These are phyloP conservation scores for Medakamo hakoo DNA, from an alignment of 139 green algal genomes.

Conservation along the genomic window DNA sequence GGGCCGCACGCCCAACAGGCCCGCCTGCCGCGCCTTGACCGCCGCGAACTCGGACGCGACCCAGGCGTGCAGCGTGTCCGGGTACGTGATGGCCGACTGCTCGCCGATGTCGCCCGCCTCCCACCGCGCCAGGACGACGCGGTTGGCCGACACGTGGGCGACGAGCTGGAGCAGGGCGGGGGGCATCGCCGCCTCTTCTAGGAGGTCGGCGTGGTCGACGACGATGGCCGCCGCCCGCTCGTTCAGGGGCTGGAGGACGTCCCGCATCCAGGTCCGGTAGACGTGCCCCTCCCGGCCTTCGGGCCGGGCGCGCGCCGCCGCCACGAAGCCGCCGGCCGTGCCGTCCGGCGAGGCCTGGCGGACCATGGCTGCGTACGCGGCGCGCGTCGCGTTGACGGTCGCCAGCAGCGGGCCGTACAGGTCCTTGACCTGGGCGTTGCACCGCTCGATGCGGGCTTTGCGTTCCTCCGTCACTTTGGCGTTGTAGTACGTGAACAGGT, in stretches of 20 bases:
- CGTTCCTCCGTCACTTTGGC: slow-evolving; percentile 56
- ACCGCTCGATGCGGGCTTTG: slow-evolving; percentile 64
- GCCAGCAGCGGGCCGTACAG: slow-evolving; percentile 74
- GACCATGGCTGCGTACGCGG: slow-evolving; percentile 65
- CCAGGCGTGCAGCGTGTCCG: slow-evolving; percentile 26
- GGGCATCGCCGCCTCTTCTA: slow-evolving; percentile 40
- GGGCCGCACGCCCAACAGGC: slow-evolving; percentile 24
- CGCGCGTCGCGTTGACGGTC: slow-evolving; percentile 54
- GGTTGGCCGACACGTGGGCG: slow-evolving; percentile 53
- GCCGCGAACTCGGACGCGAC: slow-evolving; percentile 20
- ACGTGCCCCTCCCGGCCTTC: slow-evolving; percentile 37
- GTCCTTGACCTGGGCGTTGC: slow-evolving; percentile 59
- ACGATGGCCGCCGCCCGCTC: slow-evolving; percentile 46
- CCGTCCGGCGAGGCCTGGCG: slow-evolving; percentile 55
- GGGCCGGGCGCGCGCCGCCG: slow-evolving; percentile 24
- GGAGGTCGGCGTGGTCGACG: slow-evolving; percentile 36
- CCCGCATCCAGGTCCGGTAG: slow-evolving; percentile 66
- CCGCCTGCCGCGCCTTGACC: slow-evolving; percentile 31
- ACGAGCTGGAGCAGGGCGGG: slow-evolving; percentile 67
- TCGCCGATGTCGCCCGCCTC: slow-evolving; percentile 12
- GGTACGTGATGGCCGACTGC: slow-evolving; percentile 35
- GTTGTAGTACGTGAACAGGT: slow-evolving; percentile 70
- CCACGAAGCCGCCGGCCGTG: slow-evolving; percentile 31
- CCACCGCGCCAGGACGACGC: slow-evolving; percentile 42
- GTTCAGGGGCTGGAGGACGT: slow-evolving; percentile 76